Base-by-base conservation (phyloP, 495 filamentous ascomycete species). In the Aspergillus baeticus region DNA sequence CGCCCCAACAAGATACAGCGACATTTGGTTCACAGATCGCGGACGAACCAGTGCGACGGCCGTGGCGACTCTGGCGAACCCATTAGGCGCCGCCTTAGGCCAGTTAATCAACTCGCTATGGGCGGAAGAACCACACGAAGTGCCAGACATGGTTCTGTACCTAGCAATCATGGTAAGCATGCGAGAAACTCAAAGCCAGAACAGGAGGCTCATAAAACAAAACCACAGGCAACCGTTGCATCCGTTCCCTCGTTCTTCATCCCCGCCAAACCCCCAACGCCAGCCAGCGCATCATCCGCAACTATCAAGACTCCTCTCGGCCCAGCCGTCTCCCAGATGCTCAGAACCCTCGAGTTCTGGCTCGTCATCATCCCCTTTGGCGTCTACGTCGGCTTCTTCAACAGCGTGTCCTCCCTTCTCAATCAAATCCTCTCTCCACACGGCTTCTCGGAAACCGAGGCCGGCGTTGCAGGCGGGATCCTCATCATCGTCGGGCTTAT, bases 331-430 rank as follows among this genome's bases (percentile, higher is more conserved):
- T 47, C 34, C 13, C 66, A 75, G 26, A 67, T 90, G 20, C 64
- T 78, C 44, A 58, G 70, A 34, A 81, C 87, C 5, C 62, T 84
- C 57, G 84, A 89, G 63, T 91, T 96, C 76, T 92, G 84, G 79
- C 78, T 92, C 52, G 73, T 95, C 64, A 68, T 89, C 35, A 57
- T 90, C 57, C 84, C 90, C 48, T 98, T 93, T 73, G 71, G 82
- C 44, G 68, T 92, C 66, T 96, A 93, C 73, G 89, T 97, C 57
- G 90, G 86, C 39, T 87, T 92, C 77, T 98, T 98, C 82, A 97
- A 96, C 78, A 86, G 86, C 68, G 72, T 91, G 63, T 95, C 92
- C 44, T 88, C 90, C 13, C 84, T 98, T 5, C 77, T 98, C 1
- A 95, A 92, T 77, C 92, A 96, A 66, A 88, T 98, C 69, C 82